Evolutionary conservation across 2,329 filamentous ascomycete genomes (phyloP).

Genomic region (Claviceps lovelessii): DNA sequence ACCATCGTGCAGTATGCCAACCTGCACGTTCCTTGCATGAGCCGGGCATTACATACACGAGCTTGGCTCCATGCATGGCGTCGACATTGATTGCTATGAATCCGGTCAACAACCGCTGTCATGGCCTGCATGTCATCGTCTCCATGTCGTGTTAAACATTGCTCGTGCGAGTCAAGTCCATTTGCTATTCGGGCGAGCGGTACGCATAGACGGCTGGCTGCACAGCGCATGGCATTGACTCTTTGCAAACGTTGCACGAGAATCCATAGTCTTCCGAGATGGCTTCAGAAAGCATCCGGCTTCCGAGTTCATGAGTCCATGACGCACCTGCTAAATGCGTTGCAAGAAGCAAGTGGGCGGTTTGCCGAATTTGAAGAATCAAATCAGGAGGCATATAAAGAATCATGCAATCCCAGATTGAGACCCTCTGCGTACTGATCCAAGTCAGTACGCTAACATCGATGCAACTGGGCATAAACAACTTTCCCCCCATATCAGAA

Average conservation of each 20-base stretch:
- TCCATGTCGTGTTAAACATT: not conserved
- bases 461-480: not conserved
- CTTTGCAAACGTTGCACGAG: not conserved
- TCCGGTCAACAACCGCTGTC: not conserved
- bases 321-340: not conserved
- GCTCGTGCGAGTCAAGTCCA: not conserved
- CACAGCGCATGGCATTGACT: not conserved
- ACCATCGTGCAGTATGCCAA: not conserved
- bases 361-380: too few species aligned
- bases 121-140: too few species aligned
- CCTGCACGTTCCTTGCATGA: not conserved
- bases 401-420: not conserved
- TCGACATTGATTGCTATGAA: not conserved
- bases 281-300: not conserved
- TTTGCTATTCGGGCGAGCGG: not conserved
- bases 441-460: not conserved
- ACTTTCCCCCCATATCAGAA: not conserved
- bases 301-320: not conserved
- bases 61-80: not conserved
- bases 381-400: not conserved
- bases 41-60: not conserved
- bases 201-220: not conserved
- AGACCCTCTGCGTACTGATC: not conserved
- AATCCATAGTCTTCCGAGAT: not conserved
- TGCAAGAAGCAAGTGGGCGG: too few species aligned